Base-by-base conservation (phyloP, 805 yeast genomes). In the Aciculoconidium aculeatum region DNA sequence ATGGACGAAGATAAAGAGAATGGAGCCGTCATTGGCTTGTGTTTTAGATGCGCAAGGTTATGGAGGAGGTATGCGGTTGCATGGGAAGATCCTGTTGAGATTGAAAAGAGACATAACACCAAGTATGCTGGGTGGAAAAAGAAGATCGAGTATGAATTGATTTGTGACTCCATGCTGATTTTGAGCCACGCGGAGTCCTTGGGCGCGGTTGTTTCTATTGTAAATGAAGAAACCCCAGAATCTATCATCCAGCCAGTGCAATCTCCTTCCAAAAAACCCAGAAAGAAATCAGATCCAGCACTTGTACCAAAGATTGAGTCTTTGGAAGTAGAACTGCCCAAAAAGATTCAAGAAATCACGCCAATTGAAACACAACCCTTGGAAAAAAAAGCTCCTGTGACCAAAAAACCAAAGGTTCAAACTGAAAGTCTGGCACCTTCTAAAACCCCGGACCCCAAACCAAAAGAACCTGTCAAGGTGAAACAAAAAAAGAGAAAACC, bases 41-140 rank as follows among this genome's bases (percentile, higher is more conserved):
- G 98, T 52, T 57, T 70, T 16, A 65, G 97, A 31, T 90, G 98
- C 61, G 95, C 96, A 0, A 68, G 82, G 34, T 49, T 92, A 16
- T 90, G 97, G 97, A 69, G 95, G 51, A 61, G 94, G 21, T 90
- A 90, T 53, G 96, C 87, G 0, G 77, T 84, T 0, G 66, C 64
- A 7, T 92, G 97, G 97, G 85, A 79, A 40, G 76, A 75, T 18
- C 95, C 95, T 0, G 42, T 56, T 14, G 86, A 78, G 31, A 76
- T 84, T 0, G 54, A 75, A 23, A 72, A 66, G 48, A 74, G 71
- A 35, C 27, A 28, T 15, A 52, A 45, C 19, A 44, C 55, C 10
- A 53, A 49, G 26, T 49, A 75, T 9, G 69, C 72, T 12, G 72
- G 72, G 1, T 74, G 78, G 78, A 73, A 68, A 40, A 69, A 70